Evolutionary conservation across 306 rosid genomes (phyloP), one percentile per base, ranked within the genome.

Genomic region (Vicia villosa): DNA sequence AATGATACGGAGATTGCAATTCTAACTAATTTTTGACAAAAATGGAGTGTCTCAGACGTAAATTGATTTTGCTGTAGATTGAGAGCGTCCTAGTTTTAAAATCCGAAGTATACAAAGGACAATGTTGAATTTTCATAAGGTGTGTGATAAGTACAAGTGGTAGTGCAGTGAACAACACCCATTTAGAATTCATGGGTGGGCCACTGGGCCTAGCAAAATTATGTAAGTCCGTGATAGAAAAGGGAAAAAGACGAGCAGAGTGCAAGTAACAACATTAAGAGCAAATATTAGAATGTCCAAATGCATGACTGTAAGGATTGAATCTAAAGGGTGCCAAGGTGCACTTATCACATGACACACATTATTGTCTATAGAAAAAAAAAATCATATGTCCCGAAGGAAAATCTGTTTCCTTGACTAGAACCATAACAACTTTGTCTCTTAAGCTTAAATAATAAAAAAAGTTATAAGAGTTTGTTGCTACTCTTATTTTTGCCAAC

Each of bases 161-260:
- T 24, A 24, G 0, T 5, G 36, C 6, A 30, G 36, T 30, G 36
- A 5, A 30, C 37, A 32, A 32, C 37, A 32, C 9, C 37, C 37
- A 6, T 8, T 19, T 37, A 9, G 40, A 42, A 10, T 63, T 42
- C 24, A 21, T 66, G 66, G 62, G 82, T 77, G 77, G 82, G 74
- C 74, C 77, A 64, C 45, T 74, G 78, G 72, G 57, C 72, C 75
- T 68, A 75, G 62, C 17, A 68, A 40, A 49, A 77, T 21, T 55
- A 54, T 38, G n/a, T 8, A 30, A 81, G 76, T 54, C 77, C 63
- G 74, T 77, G 82, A 77, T 47, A 61, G 34, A 24, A 77, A 62
- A 65, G 68, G 24, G 52, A 70, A 30, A 56, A 70, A 15, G 37
- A 65, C 41, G 38, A 34, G 9, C 38, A 34, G 10, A 8, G 38